Evolutionary conservation across 2,329 filamentous ascomycete genomes (phyloP), one percentile per base, ranked within the genome.

Genomic region (Microcyclospora tardicrescens): DNA sequence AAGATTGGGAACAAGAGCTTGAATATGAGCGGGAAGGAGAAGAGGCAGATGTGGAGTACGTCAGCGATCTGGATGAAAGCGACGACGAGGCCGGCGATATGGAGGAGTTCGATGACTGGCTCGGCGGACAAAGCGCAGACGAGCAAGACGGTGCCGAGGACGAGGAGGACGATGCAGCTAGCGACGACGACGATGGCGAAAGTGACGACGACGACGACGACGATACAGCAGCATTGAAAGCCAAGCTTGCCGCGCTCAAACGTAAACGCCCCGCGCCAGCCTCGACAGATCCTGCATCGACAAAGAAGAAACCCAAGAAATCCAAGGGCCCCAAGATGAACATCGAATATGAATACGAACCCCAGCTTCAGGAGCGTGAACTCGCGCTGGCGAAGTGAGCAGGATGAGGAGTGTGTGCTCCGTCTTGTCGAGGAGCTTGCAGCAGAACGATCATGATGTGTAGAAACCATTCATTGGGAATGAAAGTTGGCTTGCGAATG

Each of bases 91-190:
- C 85, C 33, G 62, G 69, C 39, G 73, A 75, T 55, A 73, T 96
- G 38, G 84, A 95, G 61, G 89, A 96, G 55, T 74, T 96, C 36
- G 84, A 96, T 61, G 89, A 96, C 56, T 96, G 89, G 89, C 69
- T 95, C 36, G 86, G 80, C 51, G 84, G 77, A 44, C 81, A 73
- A 41, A 75, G 72, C 43, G 68, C 61, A 29, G 64, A 63, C 27
- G 65, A 64, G 4, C 64, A 65, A 3, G 64, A 64, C 10, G 53
- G 48, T n/a, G 65, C 76, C 12, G 66, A 64, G 5, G 72, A 71
- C 5, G 71, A 71, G 14, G 74, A 77, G 10, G 71, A 70, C 6
- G 73, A 74, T 28, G 65, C 73, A n/a, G 63, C 61, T 4, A 61
- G 60, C 11, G 65, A 62, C 10, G 60, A 60, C 16, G 59, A 58